Evolutionary conservation across 2,329 filamentous ascomycete genomes (phyloP).

Genomic region (Zalaria obscura): DNA sequence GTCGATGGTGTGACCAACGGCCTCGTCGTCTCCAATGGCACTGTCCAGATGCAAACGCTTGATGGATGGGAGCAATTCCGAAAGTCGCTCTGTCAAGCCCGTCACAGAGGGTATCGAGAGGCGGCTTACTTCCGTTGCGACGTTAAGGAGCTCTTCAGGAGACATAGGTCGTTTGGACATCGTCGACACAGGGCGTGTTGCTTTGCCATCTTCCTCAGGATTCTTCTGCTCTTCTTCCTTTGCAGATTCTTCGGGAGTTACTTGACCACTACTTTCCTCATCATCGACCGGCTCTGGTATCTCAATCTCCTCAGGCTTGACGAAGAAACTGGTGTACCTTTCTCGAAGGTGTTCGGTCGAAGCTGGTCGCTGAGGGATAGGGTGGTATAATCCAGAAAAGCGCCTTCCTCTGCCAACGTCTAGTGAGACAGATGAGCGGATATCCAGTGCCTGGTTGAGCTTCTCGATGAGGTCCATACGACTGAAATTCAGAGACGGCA

Average conservation of each 20-base stretch:
- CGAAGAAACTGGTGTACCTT: conserved; percentile 31
- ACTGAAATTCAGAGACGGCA: conserved; percentile 35
- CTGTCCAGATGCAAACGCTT: conserved; percentile 23
- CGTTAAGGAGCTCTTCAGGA: conserved; percentile 24
- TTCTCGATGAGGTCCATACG: conserved; percentile 30
- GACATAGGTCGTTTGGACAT: conserved; percentile 20
- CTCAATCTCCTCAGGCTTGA: conserved; percentile 22
- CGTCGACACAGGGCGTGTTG: conserved; percentile 1
- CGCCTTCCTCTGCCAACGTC: conserved; percentile 17
- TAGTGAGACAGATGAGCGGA: conserved; percentile 23
- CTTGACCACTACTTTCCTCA: neutral
- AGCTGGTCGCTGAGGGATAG: conserved; percentile 20
- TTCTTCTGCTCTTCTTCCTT: conserved; percentile 8
- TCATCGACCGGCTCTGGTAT: conserved; percentile 10
- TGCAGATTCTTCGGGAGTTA: neutral
- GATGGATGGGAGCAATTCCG: conserved; percentile 30
- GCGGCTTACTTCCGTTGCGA: conserved; percentile 28
- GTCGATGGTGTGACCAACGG: conserved; percentile 23
- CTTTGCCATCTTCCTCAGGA: conserved; percentile 9
- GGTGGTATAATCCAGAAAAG: conserved; percentile 17
- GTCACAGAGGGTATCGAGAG: conserved; percentile 31
- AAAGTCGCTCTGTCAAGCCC: conserved; percentile 30
- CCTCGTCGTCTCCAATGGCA: conserved; percentile 17
- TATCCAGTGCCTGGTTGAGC: conserved; percentile 28
- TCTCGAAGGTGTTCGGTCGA: conserved; percentile 25